phyloP scores from a whole-genome alignment of 768 basidiomycete species.

The Tricholoma sp. region DNA sequence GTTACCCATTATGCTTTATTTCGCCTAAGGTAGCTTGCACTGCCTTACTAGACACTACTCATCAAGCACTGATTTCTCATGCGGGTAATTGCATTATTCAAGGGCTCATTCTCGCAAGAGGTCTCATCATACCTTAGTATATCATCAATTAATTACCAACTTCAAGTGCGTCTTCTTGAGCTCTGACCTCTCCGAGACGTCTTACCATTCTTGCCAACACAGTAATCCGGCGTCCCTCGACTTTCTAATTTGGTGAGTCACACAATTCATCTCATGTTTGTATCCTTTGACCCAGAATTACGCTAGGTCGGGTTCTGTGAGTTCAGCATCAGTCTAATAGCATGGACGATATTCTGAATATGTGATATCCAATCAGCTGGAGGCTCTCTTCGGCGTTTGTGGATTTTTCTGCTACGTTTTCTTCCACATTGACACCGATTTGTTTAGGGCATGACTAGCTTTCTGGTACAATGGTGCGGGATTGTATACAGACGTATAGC shows the following conservation, averaged over 20 bases:
- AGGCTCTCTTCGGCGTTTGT: conserved; percentile 42
- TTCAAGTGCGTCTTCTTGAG: not conserved
- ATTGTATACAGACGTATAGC: conserved; percentile 13
- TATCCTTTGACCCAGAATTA: not conserved
- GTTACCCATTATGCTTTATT: not conserved
- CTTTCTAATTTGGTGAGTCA: conserved; percentile 5
- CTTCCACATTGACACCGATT: not conserved
- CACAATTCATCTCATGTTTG: not conserved
- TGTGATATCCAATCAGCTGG: conserved; percentile 25
- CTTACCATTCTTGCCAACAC: not conserved
- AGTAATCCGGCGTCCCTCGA: conserved; percentile 2
- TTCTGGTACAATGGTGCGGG: conserved; percentile 42
- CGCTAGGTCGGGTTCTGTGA: conserved; percentile 34
- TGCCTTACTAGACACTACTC: not conserved
- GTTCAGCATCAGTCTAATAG: conserved; percentile 4
- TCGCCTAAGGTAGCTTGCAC: not conserved
- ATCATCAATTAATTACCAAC: not conserved
- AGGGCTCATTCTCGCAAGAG: not conserved
- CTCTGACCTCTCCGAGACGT: not conserved
- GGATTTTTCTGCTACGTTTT: not conserved
- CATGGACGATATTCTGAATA: not conserved
- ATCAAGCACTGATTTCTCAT: not conserved
- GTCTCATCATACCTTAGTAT: not conserved
- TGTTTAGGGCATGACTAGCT: conserved; percentile 43
- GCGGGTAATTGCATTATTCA: not conserved